phyloP scores from a whole-genome alignment of 306 rosid genomes.

The Adenanthera pavonina region DNA sequence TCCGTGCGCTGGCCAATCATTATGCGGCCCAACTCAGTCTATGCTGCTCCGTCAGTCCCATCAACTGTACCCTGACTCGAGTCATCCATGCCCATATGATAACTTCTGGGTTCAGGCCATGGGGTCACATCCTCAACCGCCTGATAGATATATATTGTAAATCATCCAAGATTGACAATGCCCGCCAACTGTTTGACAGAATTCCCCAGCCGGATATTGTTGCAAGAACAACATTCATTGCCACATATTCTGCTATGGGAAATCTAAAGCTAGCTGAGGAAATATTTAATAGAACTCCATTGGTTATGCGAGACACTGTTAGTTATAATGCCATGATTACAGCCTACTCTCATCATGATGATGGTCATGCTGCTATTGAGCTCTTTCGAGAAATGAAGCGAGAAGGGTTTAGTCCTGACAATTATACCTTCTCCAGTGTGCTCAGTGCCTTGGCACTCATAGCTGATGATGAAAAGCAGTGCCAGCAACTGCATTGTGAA shows the following conservation, averaged over 20 bases:
- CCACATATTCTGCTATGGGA: slow-evolving; percentile 50
- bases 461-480: slow-evolving; percentile 50
- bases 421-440: slow-evolving; percentile 46
- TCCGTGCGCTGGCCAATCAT: slow-evolving; percentile 49
- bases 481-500: slow-evolving; percentile 53
- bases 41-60: slow-evolving; percentile 32
- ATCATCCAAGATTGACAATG: slow-evolving; percentile 47
- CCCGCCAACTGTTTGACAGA: not conserved
- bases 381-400: slow-evolving; percentile 48
- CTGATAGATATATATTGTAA: slow-evolving; percentile 56
- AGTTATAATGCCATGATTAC: slow-evolving; percentile 66
- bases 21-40: slow-evolving; percentile 49
- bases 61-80: slow-evolving; percentile 48
- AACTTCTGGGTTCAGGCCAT: slow-evolving; percentile 61
- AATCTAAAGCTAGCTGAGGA: slow-evolving; percentile 47
- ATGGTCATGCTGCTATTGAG: slow-evolving; percentile 53
- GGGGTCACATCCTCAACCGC: slow-evolving; percentile 62
- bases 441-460: slow-evolving; percentile 40
- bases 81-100: slow-evolving; percentile 60
- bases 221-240: slow-evolving; percentile 38
- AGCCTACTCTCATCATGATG: slow-evolving; percentile 42
- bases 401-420: slow-evolving; percentile 42
- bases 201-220: slow-evolving; percentile 7
- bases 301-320: slow-evolving; percentile 45
- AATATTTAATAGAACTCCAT: slow-evolving; percentile 45